Conservation (phyloP, 805 yeast species). For the Cyberlindnera petersonii region DNA sequence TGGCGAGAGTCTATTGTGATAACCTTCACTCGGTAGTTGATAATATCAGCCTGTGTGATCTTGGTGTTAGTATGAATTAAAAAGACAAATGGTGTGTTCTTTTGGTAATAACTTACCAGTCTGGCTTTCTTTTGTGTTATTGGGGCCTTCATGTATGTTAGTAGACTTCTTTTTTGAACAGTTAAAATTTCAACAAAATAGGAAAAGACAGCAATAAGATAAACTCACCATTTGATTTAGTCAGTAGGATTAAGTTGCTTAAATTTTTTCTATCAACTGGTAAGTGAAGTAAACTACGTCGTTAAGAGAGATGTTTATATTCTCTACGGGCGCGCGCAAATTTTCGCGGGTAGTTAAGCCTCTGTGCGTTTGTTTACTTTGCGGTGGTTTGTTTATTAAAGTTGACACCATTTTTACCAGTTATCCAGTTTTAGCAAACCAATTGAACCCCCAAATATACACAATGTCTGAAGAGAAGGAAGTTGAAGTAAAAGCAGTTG, state of each 20-base stretch:
- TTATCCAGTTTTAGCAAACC: background rate
- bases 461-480: conserved; percentile 28
- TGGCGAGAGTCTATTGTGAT: conserved; percentile 74
- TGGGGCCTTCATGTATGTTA: conserved; percentile 16
- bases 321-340: no score
- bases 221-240: no score
- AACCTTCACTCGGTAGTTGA: conserved; percentile 70
- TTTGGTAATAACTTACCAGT: conserved; percentile 32
- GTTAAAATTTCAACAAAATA: no score
- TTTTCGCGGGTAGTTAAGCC: no score
- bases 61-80: conserved; percentile 11
- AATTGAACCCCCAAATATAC: background rate
- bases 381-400: no score
- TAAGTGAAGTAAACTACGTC: no score
- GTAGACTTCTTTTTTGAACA: conserved; percentile 1
- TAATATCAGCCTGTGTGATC: conserved; percentile 48
- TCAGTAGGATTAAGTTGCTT: no score
- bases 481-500: conserved; percentile 4
- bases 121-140: conserved; percentile 40
- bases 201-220: no score
- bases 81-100: background rate
- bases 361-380: no score
- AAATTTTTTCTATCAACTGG: no score
- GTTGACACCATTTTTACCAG: background rate
- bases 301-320: no score